Evolutionary conservation across 768 basidiomycete species (phyloP), one percentile per base, ranked within the genome.

Genomic region (Neoboletus brunneissimus): DNA sequence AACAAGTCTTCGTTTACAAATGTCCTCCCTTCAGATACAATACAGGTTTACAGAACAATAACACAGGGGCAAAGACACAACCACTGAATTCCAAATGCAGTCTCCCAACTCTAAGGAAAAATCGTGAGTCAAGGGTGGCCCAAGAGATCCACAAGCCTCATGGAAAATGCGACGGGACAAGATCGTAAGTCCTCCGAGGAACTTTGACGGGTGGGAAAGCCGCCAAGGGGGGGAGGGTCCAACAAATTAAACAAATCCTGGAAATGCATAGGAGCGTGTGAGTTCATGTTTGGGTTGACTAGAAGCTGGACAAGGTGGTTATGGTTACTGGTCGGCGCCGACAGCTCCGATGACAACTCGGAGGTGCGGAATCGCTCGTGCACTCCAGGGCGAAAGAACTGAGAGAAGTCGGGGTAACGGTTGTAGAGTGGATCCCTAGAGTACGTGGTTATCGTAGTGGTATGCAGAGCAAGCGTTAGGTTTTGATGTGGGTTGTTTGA

Each of bases 341-440:
- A 35, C 15, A 40, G n/a, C 38, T 40, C 10, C 10, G 38, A n/a
- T 20, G 40, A 31, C 49, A 42, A 20, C 34, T 47, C 44, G 29
- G 55, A 51, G 23, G 18, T 25, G 23, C 29, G 46, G 47, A 51
- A 52, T 55, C 35, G 63, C n/a, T 60, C 52, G 40, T 58, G 38
- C 20, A 48, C 63, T 18, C 18, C 38, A 1, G 70, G 62, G 18
- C 37, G 62, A 54, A 71, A 71, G 51, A 71, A 71, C 20, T 66
- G 65, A 46, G 70, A 72, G 41, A 71, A 71, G 55, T 71, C 69
- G 29, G 70, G 71, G 52, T 71, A 73, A 40, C 70, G 65, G 45
- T 69, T 61, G 54, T 37, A 62, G 12, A 71, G 67, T 6, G 70
- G 67, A 55, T 71, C 66, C 51, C 72, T 71, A 25, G 72, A 67